Conservation (phyloP, 345 rosid species). For the Kernera saxatilis region DNA sequence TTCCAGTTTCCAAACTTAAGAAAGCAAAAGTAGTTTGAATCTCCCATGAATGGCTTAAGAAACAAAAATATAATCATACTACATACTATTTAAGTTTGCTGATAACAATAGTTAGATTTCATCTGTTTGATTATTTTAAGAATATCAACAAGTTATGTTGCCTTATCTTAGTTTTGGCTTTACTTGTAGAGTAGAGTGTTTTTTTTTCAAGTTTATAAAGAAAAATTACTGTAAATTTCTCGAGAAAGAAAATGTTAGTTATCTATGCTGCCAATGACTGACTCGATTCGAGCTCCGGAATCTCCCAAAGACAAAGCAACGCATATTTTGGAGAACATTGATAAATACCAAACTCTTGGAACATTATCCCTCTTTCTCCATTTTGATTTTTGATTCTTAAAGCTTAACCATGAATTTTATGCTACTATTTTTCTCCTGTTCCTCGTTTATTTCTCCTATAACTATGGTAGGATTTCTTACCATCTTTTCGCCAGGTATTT, state of each 20-base stretch:
- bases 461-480: background rate
- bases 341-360: background rate
- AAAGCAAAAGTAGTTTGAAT: background rate
- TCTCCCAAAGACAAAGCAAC: conserved; percentile 48
- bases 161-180: background rate
- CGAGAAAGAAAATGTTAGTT: background rate
- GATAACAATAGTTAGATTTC: background rate
- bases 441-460: background rate
- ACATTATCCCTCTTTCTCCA: background rate
- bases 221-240: background rate
- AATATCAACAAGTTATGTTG: too few species aligned
- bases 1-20: background rate
- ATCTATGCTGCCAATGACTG: background rate
- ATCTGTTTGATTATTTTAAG: background rate
- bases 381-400: background rate
- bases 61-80: background rate
- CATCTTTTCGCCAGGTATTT: conserved; percentile 8
- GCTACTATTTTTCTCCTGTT: background rate
- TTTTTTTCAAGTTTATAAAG: background rate
- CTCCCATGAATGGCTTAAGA: background rate
- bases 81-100: background rate
- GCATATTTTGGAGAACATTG: conserved; percentile 36
- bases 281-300: background rate
- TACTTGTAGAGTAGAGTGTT: background rate
- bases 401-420: conserved; percentile 24